Evolutionary conservation across 805 yeast genomes (phyloP), one percentile per base, ranked within the genome.

Genomic region (Cyberlindnera americana): DNA sequence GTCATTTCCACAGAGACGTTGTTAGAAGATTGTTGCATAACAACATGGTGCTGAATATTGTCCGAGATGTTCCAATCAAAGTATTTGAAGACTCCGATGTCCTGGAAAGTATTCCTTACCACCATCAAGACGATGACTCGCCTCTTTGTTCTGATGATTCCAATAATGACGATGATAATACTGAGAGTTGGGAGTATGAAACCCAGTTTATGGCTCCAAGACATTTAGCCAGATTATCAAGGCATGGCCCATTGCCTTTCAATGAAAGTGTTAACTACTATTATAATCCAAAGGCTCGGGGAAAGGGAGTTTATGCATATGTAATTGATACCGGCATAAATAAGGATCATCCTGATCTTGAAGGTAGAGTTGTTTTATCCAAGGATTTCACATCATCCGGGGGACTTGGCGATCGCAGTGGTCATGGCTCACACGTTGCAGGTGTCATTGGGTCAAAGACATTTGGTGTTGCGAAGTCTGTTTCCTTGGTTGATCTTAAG

Each of bases 351-450:
- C 75, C 74, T n/a, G 83, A 81, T 29, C 64, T 84, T 54, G 81
- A 73, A 50, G 81, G 78, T 1, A 63, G 91, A 38, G 86, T 81
- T 7, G 50, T 47, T 6, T 56, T 61, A 42, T 90, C 90, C 1
- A 70, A 66, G 7, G 85, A 82, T 52, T 75, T 80, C 42, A 80
- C 87, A 0, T 66, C 65, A 2, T 82, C 77, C 48, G 77, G 40
- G 13, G 42, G 78, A 1, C 54, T 67, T 1, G 87, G 85, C 6
- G 96, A 90, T 57, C 64, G 64, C 9, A 81, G 81, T 50, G 96
- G 96, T 0, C 97, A 89, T 59, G 97, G 96, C 0, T 87, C 96
- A 1, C 96, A 89, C 61, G 95, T 90, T 34, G 95, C 96, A 0
- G 96, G 96, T 3, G 66, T 87, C 11, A 73, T 87, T 40, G 96